Percentiles rank a stretch among this genome's conserved stretches.
Evolutionary conservation across 495 filamentous ascomycete species (phyloP).

Genomic region (Aspergillus affinis): DNA sequence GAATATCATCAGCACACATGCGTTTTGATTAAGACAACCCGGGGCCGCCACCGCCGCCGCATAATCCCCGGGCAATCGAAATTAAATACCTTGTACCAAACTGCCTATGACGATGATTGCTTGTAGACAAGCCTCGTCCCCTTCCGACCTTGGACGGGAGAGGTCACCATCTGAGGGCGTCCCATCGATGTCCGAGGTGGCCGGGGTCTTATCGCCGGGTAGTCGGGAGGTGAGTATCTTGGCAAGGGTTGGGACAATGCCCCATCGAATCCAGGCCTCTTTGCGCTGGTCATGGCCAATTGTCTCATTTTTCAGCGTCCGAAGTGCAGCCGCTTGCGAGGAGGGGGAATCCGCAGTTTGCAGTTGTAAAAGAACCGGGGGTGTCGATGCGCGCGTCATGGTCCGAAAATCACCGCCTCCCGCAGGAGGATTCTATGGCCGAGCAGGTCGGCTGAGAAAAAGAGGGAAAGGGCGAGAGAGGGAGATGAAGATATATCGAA

Average conservation of each 20-base stretch:
- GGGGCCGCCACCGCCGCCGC: neutral
- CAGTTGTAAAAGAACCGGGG: constrained; percentile 62
- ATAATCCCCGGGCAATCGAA: neutral
- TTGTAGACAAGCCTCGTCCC: constrained; percentile 71
- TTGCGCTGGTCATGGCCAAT: constrained; percentile 89
- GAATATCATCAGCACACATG: neutral
- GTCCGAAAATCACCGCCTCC: constrained; percentile 38
- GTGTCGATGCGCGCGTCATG: constrained; percentile 50
- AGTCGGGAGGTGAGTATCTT: constrained; percentile 51
- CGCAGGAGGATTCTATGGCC: constrained; percentile 14
- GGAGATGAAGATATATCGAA: neutral
- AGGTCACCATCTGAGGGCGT: constrained; percentile 18
- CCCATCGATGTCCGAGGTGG: constrained; percentile 35
- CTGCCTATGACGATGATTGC: constrained; percentile 78
- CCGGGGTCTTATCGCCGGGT: constrained; percentile 36
- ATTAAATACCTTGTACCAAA: constrained; percentile 72
- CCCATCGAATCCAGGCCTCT: constrained; percentile 66
- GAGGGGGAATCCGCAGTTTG: constrained; percentile 57
- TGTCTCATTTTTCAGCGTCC: constrained; percentile 79
- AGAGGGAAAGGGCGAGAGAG: neutral
- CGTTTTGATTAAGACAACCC: neutral
- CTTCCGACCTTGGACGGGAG: constrained; percentile 36
- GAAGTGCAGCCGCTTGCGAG: constrained; percentile 64
- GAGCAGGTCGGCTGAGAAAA: neutral
- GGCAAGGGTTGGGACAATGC: constrained; percentile 67